These are phyloP conservation scores for Komagataella pseudopastoris DNA, from an alignment of 805 yeast species.

Conservation along the genomic window DNA sequence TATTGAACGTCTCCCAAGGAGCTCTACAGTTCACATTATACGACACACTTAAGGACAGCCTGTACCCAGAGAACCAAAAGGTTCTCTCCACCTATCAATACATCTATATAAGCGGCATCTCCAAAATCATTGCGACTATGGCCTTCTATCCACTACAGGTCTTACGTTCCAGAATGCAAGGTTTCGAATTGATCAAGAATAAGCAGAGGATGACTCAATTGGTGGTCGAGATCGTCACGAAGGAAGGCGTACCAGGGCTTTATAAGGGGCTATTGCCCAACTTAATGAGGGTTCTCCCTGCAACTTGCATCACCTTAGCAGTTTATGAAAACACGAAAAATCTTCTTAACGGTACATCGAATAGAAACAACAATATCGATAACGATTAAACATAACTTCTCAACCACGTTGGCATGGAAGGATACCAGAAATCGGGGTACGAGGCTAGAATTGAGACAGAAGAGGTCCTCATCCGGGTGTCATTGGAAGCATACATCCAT, in stretches of 20 bases:
- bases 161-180: slow-evolving; percentile 63
- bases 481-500: background rate
- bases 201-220: slow-evolving; percentile 19
- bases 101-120: slow-evolving; percentile 47
- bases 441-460: background rate
- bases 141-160: slow-evolving; percentile 78
- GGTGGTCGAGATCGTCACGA: slow-evolving; percentile 22
- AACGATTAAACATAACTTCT: background rate
- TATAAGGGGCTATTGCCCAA: slow-evolving; percentile 80
- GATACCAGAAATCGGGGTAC: background rate
- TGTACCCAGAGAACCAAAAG: slow-evolving; percentile 4
- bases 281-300: slow-evolving; percentile 73
- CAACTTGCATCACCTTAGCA: slow-evolving; percentile 82
- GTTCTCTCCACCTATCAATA: slow-evolving; percentile 40
- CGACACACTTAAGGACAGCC: slow-evolving; percentile 50
- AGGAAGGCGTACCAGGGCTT: slow-evolving; percentile 54
- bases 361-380: background rate
- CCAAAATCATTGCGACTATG: slow-evolving; percentile 58
- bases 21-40: slow-evolving; percentile 80
- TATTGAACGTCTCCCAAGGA: slow-evolving; percentile 80
- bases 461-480: background rate
- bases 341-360: slow-evolving; percentile 4
- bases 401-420: background rate
- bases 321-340: slow-evolving; percentile 58
- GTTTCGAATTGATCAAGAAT: slow-evolving; percentile 16